Conservation (phyloP, 805 yeast genomes). For the Monosporozyma siamensis region DNA sequence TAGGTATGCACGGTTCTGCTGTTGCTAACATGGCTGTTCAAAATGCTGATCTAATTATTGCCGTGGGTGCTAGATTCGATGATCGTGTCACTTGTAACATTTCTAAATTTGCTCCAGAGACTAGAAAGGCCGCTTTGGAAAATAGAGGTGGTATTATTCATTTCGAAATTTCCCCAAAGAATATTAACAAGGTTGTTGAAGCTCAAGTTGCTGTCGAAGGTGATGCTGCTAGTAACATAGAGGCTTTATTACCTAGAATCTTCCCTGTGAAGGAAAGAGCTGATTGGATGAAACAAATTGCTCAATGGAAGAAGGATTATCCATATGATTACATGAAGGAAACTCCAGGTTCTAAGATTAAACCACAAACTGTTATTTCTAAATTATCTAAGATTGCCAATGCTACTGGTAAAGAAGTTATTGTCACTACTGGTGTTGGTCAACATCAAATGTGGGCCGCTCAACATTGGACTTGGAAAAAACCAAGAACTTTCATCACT, state of each 20-base stretch:
- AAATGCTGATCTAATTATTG: constrained; percentile 84
- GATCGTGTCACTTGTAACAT: constrained; percentile 93
- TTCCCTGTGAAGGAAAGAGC: constrained; percentile 56
- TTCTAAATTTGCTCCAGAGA: constrained; percentile 86
- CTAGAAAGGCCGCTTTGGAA: constrained; percentile 79
- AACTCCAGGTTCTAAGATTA: constrained; percentile 69
- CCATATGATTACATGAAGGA: constrained; percentile 79
- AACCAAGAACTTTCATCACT: constrained; percentile 88
- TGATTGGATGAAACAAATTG: constrained; percentile 69
- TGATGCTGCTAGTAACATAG: constrained; percentile 77
- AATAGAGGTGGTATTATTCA: constrained; percentile 93
- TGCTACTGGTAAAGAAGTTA: constrained; percentile 50
- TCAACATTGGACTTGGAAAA: constrained; percentile 89
- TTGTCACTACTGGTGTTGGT: constrained; percentile 96
- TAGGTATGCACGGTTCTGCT: constrained; percentile 97
- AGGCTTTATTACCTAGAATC: constrained; percentile 62
- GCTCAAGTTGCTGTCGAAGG: constrained; percentile 97
- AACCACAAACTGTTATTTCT: constrained; percentile 85
- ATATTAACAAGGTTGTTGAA: constrained; percentile 93
- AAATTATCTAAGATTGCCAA: constrained; percentile 68
- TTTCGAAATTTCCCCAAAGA: constrained; percentile 92
- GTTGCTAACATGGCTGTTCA: constrained; percentile 94
- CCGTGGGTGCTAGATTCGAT: constrained; percentile 97
- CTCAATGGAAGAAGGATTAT: constrained; percentile 75
- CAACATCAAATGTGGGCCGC: constrained; percentile 99